Evolutionary conservation across 305 asterid species (phyloP).

Genomic region (Solanum hybrid): DNA sequence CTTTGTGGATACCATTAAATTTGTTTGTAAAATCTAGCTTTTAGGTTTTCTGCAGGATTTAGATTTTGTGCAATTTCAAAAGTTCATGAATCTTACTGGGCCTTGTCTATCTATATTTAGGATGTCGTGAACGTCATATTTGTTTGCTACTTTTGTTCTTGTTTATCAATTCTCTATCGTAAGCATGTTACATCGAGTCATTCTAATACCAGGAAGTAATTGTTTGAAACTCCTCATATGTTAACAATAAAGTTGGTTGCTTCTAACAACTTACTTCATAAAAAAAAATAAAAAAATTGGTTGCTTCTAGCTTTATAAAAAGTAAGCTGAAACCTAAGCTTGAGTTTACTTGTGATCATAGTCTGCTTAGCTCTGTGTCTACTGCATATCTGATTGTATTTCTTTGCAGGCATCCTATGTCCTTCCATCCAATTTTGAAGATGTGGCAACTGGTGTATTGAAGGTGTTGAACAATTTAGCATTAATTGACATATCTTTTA

Average conservation of each 20-base stretch:
- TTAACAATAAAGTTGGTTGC: background rate
- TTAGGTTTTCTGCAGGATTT: background rate
- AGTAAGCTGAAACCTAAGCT: background rate
- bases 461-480: constrained; percentile 98
- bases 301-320: background rate
- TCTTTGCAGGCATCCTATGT: constrained; percentile 55
- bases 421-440: constrained; percentile 96
- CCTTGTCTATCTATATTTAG: background rate
- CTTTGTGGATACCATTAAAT: background rate
- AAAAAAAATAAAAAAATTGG: background rate
- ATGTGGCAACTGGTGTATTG: constrained; percentile 91
- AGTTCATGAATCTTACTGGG: background rate
- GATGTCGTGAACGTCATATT: background rate
- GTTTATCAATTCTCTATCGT: background rate
- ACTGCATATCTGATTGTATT: background rate
- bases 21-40: background rate
- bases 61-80: background rate
- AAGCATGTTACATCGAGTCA: background rate
- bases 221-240: background rate
- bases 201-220: background rate
- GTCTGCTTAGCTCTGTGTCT: background rate
- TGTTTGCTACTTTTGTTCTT: background rate
- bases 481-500: constrained; percentile 64
- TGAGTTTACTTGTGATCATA: background rate
- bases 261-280: background rate